Evolutionary conservation across 257 asterid species (phyloP).

Genomic region (Nicotiana undulata): DNA sequence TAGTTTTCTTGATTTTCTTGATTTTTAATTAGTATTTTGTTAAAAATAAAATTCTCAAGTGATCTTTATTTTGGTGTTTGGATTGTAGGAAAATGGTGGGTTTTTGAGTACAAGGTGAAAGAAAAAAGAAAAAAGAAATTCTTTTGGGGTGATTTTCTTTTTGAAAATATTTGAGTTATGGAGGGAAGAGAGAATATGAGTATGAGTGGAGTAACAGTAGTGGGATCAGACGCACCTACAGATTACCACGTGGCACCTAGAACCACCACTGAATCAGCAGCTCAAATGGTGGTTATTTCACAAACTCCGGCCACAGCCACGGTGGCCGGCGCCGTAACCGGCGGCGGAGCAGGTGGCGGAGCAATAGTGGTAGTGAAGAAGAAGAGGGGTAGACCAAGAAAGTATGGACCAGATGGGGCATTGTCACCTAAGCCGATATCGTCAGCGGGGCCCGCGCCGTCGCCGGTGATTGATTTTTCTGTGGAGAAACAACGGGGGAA

Average conservation of each 20-base stretch:
- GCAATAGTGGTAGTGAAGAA: slow-evolving; percentile 30
- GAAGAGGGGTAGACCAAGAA: slow-evolving; percentile 91
- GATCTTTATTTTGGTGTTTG: slow-evolving; percentile 5
- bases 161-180: slow-evolving; percentile 25
- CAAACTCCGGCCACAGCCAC: slow-evolving; percentile 25
- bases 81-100: slow-evolving; percentile 19
- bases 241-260: slow-evolving; percentile 78
- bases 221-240: slow-evolving; percentile 96
- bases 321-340: slow-evolving; percentile 12
- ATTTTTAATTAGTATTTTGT: neutral
- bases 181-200: slow-evolving; percentile 22
- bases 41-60: slow-evolving; percentile 1
- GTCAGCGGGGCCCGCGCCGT: slow-evolving; percentile 42
- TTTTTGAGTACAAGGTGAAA: slow-evolving; percentile 22
- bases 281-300: slow-evolving; percentile 17
- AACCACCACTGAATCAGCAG: slow-evolving; percentile 30
- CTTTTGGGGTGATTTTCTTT: neutral
- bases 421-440: slow-evolving; percentile 88
- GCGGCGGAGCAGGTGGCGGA: neutral
- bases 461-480: slow-evolving; percentile 88
- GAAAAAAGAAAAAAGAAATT: neutral
- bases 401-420: slow-evolving; percentile 81
- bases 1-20: slow-evolving; percentile 2
- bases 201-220: slow-evolving; percentile 71
- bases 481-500: slow-evolving; percentile 53